Conservation (phyloP, 2,329 filamentous ascomycete genomes). For the Leptographium radiaticola region DNA sequence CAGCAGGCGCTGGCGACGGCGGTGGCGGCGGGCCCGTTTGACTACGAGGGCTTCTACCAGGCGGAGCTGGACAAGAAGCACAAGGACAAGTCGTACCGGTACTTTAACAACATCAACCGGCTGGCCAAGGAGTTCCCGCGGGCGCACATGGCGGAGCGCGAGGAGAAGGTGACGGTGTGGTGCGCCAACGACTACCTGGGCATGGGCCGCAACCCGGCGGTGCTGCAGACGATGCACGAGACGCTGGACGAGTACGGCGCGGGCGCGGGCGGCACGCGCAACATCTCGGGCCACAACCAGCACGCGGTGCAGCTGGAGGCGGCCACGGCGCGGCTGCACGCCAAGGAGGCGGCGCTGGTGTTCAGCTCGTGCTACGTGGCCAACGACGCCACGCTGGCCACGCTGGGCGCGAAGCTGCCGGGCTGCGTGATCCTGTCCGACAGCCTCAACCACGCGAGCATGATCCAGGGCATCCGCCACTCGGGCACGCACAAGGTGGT, state of each 20-base stretch:
- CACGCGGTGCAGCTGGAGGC: constrained; percentile 78
- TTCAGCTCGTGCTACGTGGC: constrained; percentile 98
- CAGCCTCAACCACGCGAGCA: constrained; percentile 93
- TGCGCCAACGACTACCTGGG: constrained; percentile 98
- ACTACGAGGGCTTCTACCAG: constrained; percentile 85
- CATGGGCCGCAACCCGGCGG: constrained; percentile 84
- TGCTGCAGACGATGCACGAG: constrained; percentile 85
- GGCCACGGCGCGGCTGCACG: constrained; percentile 74
- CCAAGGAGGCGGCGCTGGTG: constrained; percentile 83
- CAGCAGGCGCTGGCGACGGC: constrained; percentile 10
- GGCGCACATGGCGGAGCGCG: constrained; percentile 73
- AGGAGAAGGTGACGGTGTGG: constrained; percentile 92
- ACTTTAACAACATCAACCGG: constrained; percentile 99
- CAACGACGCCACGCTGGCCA: constrained; percentile 93
- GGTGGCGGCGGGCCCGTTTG: constrained; percentile 38
- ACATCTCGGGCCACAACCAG: constrained; percentile 95
- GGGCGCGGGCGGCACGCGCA: constrained; percentile 87
- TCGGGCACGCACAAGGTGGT: constrained; percentile 95
- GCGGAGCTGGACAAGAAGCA: constrained; percentile 94
- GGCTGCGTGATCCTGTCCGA: constrained; percentile 97
- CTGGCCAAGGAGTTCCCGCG: constrained; percentile 91
- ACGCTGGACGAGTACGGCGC: constrained; percentile 91
- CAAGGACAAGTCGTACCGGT: constrained; percentile 98
- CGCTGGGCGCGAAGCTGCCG: constrained; percentile 90
- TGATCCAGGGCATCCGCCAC: constrained; percentile 98